Percentiles rank a stretch among this genome's conserved stretches.
Conservation (phyloP, 2,329 filamentous ascomycete species). For the Penicillium sp. region DNA sequence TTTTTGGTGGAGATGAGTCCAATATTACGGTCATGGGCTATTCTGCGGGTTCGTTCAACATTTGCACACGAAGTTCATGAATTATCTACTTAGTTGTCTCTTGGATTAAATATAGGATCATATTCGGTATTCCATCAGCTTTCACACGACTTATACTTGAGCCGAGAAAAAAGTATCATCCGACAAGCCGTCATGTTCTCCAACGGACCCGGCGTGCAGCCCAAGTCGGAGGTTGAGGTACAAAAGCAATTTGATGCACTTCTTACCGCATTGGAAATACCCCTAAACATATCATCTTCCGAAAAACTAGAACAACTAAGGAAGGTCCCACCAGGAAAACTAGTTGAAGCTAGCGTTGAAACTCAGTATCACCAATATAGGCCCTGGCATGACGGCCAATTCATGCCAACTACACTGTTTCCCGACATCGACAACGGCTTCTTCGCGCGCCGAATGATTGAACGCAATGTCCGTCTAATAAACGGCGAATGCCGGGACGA, state of each 20-base stretch:
- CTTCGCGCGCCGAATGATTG: conserved; percentile 44
- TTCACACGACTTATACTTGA: conserved; percentile 52
- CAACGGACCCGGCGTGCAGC: conserved; percentile 52
- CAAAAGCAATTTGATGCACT: conserved; percentile 53
- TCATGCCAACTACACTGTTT: conserved; percentile 45
- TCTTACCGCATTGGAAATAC: conserved; percentile 42
- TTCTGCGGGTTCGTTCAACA: conserved; percentile 43
- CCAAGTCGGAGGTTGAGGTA: conserved; percentile 44
- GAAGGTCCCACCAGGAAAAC: conserved; percentile 29
- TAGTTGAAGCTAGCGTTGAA: conserved; percentile 41
- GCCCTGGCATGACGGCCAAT: conserved; percentile 48
- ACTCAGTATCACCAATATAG: conserved; percentile 54
- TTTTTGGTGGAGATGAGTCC: conserved; percentile 49
- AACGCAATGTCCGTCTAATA: conserved; percentile 46
- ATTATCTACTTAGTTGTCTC: conserved; percentile 9
- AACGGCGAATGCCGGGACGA: conserved; percentile 55
- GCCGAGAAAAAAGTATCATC: conserved; percentile 45
- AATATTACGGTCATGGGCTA: conserved; percentile 56
- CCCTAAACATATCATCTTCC: conserved; percentile 30
- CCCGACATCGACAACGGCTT: conserved; percentile 45
- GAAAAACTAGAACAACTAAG: conserved; percentile 49
- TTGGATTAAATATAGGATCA: conserved; percentile 32
- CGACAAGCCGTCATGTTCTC: conserved; percentile 52
- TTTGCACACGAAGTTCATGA: not conserved
- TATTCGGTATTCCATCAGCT: conserved; percentile 57